Evolutionary conservation across 2,329 filamentous ascomycete genomes (phyloP), one percentile per base, ranked within the genome.

Genomic region (Pseudocercospora macadamiae): DNA sequence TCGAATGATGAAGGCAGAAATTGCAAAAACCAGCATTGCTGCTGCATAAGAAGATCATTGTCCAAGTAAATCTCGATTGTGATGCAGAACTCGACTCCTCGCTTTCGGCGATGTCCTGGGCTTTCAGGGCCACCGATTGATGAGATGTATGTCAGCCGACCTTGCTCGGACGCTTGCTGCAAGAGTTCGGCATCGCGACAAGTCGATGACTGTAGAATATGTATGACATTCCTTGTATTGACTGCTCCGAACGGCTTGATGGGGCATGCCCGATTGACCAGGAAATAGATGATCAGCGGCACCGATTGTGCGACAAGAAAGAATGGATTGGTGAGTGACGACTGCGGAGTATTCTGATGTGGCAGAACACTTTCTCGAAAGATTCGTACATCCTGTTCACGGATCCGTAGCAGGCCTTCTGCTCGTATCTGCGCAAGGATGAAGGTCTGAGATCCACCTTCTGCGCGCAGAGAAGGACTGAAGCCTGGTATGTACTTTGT

Each of bases 11-110:
- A 25, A 14, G 54, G 51, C 28, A 64, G 26, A 12, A 61, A 56
- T 26, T 63, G 60, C 44, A 64, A 23, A 26, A 59, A 60, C 51
- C 51, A 64, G 16, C 59, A 56, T 19, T 59, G 54, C 37, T 61
- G 57, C 42, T 37, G 45, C 25, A 63, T 10, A 4, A 64, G 19
- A 9, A 45, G n/a, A 0, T 42, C 34, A 12, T 16, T 36, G 3
- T 34, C 47, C 7, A 16, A 28, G 16, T 55, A 47, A 14, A 64
- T 36, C 8, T 51, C 44, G 26, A 64, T 60, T 4, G 44, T 56
- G 28, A 64, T 54, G 36, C 52, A 59, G 48, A 64, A 64, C 32
- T 63, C 63, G 14, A 64, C 49, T 23, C 63, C 63, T 32, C 63
- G 57, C 18, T 63, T 64, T 10, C 44, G 23, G n/a, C 63, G 59